These are phyloP conservation scores for Solanum tarijense DNA, from an alignment of 257 asterid genomes.

Conservation along the genomic window DNA sequence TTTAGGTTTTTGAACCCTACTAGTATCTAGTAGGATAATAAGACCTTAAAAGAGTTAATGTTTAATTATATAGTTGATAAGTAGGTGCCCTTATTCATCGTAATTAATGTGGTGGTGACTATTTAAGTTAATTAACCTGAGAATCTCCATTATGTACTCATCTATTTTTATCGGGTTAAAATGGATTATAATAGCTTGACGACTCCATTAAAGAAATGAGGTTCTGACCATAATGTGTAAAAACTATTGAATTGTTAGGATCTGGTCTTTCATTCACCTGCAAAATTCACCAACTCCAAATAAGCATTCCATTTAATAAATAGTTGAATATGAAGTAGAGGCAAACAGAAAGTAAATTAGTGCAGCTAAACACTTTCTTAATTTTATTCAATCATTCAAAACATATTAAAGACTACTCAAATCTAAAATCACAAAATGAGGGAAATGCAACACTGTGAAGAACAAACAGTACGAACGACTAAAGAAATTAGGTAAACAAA, in stretches of 20 bases:
- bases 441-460: too few relatives aligned
- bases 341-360: too few relatives aligned
- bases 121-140: background rate
- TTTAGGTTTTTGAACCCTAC: background rate
- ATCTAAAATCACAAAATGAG: too few relatives aligned
- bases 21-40: background rate
- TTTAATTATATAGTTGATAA: background rate
- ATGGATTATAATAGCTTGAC: background rate
- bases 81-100: background rate
- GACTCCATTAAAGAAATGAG: background rate
- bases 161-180: background rate
- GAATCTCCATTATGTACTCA: background rate
- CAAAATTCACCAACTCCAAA: too few relatives aligned
- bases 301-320: too few relatives aligned
- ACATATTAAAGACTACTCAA: too few relatives aligned
- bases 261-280: too few relatives aligned
- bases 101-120: background rate
- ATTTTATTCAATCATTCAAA: background rate
- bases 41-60: background rate
- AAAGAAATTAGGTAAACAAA: too few relatives aligned
- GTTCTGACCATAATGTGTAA: background rate
- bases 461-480: too few relatives aligned
- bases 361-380: too few relatives aligned
- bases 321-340: too few relatives aligned
- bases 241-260: too few relatives aligned